Percentiles rank a stretch among this genome's conserved stretches.
Evolutionary conservation across 73 alveolate genomes (phyloP).

Genomic region (Paramecium sonneborni): DNA sequence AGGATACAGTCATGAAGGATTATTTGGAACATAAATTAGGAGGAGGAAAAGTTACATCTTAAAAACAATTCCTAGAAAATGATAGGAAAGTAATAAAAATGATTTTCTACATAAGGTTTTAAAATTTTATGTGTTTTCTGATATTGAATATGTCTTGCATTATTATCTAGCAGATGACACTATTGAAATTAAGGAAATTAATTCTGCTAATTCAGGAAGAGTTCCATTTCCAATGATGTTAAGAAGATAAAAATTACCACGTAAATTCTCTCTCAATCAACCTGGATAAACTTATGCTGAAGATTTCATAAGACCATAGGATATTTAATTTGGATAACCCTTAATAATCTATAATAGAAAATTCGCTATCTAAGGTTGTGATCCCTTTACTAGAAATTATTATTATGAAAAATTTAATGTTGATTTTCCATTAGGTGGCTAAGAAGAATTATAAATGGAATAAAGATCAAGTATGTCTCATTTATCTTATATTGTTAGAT

Average conservation of each 20-base stretch:
- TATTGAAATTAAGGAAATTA: constrained; percentile 90
- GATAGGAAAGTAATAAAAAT: constrained; percentile 80
- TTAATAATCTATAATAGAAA: constrained; percentile 83
- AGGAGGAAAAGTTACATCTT: constrained; percentile 87
- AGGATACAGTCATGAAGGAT: constrained; percentile 86
- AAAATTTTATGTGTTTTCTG: constrained; percentile 82
- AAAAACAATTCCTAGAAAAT: constrained; percentile 93
- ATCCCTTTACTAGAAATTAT: constrained; percentile 89
- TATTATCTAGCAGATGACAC: constrained; percentile 97
- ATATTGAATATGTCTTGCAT: constrained; percentile 86
- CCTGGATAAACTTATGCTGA: constrained; percentile 93
- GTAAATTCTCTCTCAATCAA: constrained; percentile 84
- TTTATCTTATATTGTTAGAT: constrained; percentile 24
- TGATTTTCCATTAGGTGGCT: constrained; percentile 89
- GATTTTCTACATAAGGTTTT: not conserved
- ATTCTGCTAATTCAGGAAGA: constrained; percentile 92
- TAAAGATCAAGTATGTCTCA: constrained; percentile 71
- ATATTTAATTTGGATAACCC: constrained; percentile 81
- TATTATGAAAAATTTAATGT: constrained; percentile 78
- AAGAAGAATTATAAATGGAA: constrained; percentile 79
- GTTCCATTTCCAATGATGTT: constrained; percentile 90
- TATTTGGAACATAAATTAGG: constrained; percentile 92
- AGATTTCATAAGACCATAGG: constrained; percentile 82
- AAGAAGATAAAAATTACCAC: constrained; percentile 91
- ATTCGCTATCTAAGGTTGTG: constrained; percentile 86